A percentile compares a stretch with the other conserved stretches of the same genome.
Evolutionary conservation across 2,329 filamentous ascomycete species (phyloP).

Genomic region (Lachnellula willkommii): DNA sequence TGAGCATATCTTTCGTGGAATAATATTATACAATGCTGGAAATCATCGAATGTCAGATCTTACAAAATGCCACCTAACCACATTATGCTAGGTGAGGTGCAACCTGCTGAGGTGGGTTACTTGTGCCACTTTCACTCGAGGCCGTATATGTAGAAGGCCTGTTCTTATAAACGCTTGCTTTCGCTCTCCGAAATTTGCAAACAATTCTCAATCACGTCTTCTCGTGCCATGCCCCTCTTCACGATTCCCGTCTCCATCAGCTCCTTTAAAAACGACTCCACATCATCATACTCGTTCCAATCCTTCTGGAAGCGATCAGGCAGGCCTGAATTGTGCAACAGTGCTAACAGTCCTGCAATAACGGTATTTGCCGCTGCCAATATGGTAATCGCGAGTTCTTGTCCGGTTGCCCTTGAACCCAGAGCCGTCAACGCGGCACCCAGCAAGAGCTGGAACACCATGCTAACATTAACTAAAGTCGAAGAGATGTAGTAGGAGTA

Average conservation of each 20-base stretch:
- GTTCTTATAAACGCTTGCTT: slow-evolving; percentile 5
- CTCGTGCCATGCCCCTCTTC: slow-evolving; percentile 5
- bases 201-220: slow-evolving; percentile 9
- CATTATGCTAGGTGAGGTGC: not conserved
- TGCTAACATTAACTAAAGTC: slow-evolving; percentile 15
- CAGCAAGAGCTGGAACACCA: slow-evolving; percentile 23
- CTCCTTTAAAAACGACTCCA: slow-evolving; percentile 11
- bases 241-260: slow-evolving; percentile 9
- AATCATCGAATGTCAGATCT: not conserved
- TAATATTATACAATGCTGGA: not conserved
- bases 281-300: slow-evolving; percentile 13
- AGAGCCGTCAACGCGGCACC: slow-evolving; percentile 24
- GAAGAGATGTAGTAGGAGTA: slow-evolving; percentile 18
- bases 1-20: too few species aligned
- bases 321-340: slow-evolving; percentile 12
- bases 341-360: slow-evolving; percentile 8
- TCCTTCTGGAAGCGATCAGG: slow-evolving; percentile 13
- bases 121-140: not conserved
- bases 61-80: not conserved
- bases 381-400: slow-evolving; percentile 16
- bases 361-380: slow-evolving; percentile 21
- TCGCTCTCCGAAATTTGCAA: slow-evolving; percentile 6
- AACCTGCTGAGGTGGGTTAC: not conserved
- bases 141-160: slow-evolving; percentile 5
- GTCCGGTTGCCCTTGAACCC: slow-evolving; percentile 9